Percentiles rank a stretch among this genome's conserved stretches.
phyloP scores from a whole-genome alignment of 108 stramenopile species.

The Mediolabrus comicus region DNA sequence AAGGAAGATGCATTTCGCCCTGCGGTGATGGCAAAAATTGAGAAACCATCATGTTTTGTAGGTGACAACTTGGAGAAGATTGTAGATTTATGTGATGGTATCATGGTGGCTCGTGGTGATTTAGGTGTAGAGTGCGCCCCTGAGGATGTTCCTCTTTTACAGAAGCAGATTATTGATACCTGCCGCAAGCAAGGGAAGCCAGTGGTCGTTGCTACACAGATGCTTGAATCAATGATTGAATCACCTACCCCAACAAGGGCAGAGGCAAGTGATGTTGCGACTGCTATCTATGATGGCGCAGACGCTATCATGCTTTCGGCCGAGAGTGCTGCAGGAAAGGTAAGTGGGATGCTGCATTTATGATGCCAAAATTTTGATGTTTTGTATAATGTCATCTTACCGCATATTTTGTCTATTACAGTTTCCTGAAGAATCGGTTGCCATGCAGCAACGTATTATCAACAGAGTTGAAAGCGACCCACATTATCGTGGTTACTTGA shows the following conservation, averaged over 20 bases:
- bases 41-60: slow-evolving; percentile 77
- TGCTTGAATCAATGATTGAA: slow-evolving; percentile 54
- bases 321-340: slow-evolving; percentile 75
- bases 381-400: too few relatives aligned
- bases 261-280: slow-evolving; percentile 85
- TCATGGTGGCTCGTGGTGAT: slow-evolving; percentile 86
- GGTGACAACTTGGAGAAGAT: slow-evolving; percentile 67
- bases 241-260: slow-evolving; percentile 90
- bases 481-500: slow-evolving; percentile 69
- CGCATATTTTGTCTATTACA: slow-evolving; percentile 37
- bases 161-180: slow-evolving; percentile 93
- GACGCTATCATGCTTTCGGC: slow-evolving; percentile 89
- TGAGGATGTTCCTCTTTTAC: slow-evolving; percentile 94
- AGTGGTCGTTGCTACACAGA: slow-evolving; percentile 89
- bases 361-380: too few relatives aligned
- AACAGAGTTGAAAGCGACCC: slow-evolving; percentile 77
- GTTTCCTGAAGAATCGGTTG: slow-evolving; percentile 89
- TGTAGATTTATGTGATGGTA: slow-evolving; percentile 73
- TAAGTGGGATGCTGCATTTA: too few relatives aligned
- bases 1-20: slow-evolving; percentile 64
- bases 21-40: slow-evolving; percentile 95
- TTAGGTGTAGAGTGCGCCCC: slow-evolving; percentile 95
- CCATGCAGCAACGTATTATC: slow-evolving; percentile 91
- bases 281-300: slow-evolving; percentile 87
- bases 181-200: slow-evolving; percentile 88